Percentiles rank a stretch among this genome's conserved stretches.
These are phyloP conservation scores for Plasmodium chabaudi DNA, from an alignment of 169 alveolate species.

Conservation along the genomic window DNA sequence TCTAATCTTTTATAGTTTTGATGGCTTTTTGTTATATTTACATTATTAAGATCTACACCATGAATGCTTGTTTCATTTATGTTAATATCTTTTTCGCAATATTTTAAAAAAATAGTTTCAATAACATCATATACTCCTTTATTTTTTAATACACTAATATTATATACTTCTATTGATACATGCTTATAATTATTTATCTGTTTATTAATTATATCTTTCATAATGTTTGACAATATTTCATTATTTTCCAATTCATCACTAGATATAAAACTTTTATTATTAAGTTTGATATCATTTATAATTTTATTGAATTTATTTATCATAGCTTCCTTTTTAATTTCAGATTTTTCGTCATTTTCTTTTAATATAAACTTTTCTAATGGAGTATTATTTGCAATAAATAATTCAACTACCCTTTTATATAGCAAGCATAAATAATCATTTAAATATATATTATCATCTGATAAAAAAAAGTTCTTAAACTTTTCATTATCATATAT, in stretches of 20 bases:
- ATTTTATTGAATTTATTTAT: conserved; percentile 4
- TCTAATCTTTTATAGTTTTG: neutral
- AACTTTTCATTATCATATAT: conserved; percentile 50
- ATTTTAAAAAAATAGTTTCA: conserved; percentile 32
- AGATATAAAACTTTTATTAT: conserved; percentile 21
- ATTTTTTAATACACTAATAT: conserved; percentile 59
- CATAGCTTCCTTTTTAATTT: neutral
- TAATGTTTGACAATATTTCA: conserved; percentile 7
- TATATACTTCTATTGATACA: conserved; percentile 51
- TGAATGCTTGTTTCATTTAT: neutral
- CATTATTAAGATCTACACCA: neutral
- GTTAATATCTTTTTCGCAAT: neutral
- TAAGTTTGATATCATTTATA: conserved; percentile 28
- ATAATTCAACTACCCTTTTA: conserved; percentile 1
- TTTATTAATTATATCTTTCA: conserved; percentile 41
- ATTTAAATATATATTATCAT: conserved; percentile 32
- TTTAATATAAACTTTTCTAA: neutral
- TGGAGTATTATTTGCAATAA: neutral
- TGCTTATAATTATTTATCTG: conserved; percentile 25
- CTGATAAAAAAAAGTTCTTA: conserved; percentile 45
- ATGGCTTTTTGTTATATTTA: neutral
- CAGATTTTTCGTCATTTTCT: neutral
- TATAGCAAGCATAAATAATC: conserved; percentile 20
- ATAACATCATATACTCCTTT: conserved; percentile 65
- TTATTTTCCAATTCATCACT: conserved; percentile 49